Evolutionary conservation across 2,329 filamentous ascomycete genomes (phyloP).

Genomic region (Phialophora chinensis): DNA sequence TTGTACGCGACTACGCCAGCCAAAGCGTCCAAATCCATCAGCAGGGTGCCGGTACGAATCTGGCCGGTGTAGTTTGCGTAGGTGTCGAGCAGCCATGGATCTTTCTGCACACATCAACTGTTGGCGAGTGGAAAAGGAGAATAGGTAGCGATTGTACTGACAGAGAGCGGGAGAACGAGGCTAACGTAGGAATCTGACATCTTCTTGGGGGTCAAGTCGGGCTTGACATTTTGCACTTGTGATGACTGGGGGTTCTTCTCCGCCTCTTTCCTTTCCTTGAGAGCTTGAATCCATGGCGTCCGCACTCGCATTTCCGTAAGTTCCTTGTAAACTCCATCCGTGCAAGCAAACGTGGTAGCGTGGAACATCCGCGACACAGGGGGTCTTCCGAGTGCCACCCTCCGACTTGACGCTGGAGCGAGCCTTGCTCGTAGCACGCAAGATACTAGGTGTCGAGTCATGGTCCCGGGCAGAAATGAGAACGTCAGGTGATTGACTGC

Average conservation of each 20-base stretch:
- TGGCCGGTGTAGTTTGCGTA: slow-evolving; percentile 79
- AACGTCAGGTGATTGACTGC: neutral
- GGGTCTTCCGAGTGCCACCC: neutral
- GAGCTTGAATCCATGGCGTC: slow-evolving; percentile 72
- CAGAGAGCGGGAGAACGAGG: slow-evolving; percentile 54
- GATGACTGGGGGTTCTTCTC: slow-evolving; percentile 41
- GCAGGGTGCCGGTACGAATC: slow-evolving; percentile 72
- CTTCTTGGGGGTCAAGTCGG: slow-evolving; percentile 67
- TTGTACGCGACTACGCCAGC: slow-evolving; percentile 78
- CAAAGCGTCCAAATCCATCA: slow-evolving; percentile 81
- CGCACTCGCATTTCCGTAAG: slow-evolving; percentile 65
- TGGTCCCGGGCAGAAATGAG: slow-evolving; percentile 3
- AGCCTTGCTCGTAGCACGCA: slow-evolving; percentile 12
- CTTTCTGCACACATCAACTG: slow-evolving; percentile 66
- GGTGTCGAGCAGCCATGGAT: slow-evolving; percentile 77
- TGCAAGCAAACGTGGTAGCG: slow-evolving; percentile 41
- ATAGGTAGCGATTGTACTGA: slow-evolving; percentile 23
- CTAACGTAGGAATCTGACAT: slow-evolving; percentile 75
- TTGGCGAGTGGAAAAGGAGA: slow-evolving; percentile 11
- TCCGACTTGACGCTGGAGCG: neutral
- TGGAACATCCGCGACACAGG: slow-evolving; percentile 23
- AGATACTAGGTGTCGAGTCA: slow-evolving; percentile 17
- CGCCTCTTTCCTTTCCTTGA: slow-evolving; percentile 59
- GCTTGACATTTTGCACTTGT: slow-evolving; percentile 48
- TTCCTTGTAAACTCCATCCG: slow-evolving; percentile 66